Evolutionary conservation across 176 grass and related monocot genomes (phyloP).

Genomic region (Pontederia crassipes): DNA sequence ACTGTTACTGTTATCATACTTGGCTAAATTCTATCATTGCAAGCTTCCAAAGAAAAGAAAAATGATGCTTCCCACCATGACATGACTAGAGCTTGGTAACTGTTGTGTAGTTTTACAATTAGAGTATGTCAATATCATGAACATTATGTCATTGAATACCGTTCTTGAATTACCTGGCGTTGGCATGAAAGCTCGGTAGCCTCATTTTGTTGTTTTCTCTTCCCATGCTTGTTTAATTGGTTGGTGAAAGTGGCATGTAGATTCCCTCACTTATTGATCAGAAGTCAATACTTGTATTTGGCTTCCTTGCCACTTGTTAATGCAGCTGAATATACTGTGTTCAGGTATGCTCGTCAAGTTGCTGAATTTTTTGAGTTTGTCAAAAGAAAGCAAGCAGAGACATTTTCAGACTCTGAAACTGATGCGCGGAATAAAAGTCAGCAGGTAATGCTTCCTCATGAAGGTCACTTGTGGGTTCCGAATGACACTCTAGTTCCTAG

Average conservation of each 20-base stretch:
- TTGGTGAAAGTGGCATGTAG: too few relatives aligned
- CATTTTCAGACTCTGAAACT: constrained; percentile 20
- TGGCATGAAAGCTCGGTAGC: not conserved
- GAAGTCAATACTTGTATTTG: not conserved
- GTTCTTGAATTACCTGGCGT: not conserved
- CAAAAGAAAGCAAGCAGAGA: constrained; percentile 79
- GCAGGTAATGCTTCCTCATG: constrained; percentile 49
- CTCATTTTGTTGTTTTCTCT: not conserved
- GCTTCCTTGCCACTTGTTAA: not conserved
- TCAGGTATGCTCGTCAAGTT: constrained; percentile 90
- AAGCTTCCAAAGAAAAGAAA: too few relatives aligned
- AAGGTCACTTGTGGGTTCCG: constrained; percentile 46
- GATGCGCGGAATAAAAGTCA: constrained; percentile 23
- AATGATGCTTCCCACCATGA: too few relatives aligned
- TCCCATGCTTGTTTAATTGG: constrained; percentile 2
- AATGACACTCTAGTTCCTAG: not conserved
- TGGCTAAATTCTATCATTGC: too few relatives aligned
- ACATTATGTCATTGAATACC: not conserved
- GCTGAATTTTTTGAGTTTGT: constrained; percentile 94
- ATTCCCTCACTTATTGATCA: not conserved
- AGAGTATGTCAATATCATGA: too few relatives aligned
- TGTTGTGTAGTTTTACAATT: too few relatives aligned
- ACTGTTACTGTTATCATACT: too few relatives aligned
- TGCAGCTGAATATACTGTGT: not conserved
- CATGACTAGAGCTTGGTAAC: too few relatives aligned